Evolutionary conservation across 2,329 filamentous ascomycete genomes (phyloP).

Genomic region (Pezicula rhizophila): DNA sequence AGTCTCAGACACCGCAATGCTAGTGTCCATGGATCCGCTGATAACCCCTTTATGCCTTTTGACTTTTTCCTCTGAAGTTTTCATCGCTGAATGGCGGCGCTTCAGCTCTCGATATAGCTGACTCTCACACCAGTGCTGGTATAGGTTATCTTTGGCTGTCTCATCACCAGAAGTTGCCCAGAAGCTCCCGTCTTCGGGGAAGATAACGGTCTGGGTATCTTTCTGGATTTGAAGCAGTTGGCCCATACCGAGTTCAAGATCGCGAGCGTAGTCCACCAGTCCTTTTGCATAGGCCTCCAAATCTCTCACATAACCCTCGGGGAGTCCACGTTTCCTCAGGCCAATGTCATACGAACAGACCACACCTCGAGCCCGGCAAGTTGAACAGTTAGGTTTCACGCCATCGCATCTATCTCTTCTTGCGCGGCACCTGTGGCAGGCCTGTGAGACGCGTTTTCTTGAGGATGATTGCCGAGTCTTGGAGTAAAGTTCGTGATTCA

Average conservation of each 20-base stretch:
- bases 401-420: conserved; percentile 53
- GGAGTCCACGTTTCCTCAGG: conserved; percentile 68
- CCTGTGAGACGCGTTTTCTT: conserved; percentile 34
- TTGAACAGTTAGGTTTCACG: conserved; percentile 53
- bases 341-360: conserved; percentile 59
- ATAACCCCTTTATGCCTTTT: no score
- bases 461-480: not conserved
- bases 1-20: no score
- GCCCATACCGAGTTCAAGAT: not conserved
- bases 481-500: not conserved
- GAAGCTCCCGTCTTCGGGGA: not conserved
- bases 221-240: conserved; percentile 3
- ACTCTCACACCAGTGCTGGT: no score
- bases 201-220: conserved; percentile 40
- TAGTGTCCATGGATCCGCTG: no score
- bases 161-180: no score
- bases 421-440: conserved; percentile 44
- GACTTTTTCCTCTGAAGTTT: no score
- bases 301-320: conserved; percentile 64
- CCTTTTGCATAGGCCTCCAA: conserved; percentile 43
- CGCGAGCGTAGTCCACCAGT: not conserved
- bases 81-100: no score
- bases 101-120: no score
- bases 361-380: conserved; percentile 41
- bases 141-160: no score